These are phyloP conservation scores for Austroboletus eburneus DNA, from an alignment of 768 basidiomycete species.

Conservation along the genomic window DNA sequence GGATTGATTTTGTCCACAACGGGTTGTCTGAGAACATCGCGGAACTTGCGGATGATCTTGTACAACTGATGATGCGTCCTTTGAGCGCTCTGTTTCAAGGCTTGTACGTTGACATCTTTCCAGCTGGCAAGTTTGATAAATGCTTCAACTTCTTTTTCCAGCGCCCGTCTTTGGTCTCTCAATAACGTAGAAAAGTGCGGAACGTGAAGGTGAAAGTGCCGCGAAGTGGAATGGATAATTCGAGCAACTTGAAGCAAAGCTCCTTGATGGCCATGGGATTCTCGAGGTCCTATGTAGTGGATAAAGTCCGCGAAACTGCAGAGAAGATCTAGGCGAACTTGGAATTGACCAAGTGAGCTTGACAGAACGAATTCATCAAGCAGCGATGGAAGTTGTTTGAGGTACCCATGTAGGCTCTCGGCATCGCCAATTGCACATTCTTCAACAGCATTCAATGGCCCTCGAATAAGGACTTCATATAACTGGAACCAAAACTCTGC, in stretches of 20 bases:
- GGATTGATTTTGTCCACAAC: constrained; percentile 40
- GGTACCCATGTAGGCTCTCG: constrained; percentile 44
- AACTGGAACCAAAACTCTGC: constrained; percentile 90
- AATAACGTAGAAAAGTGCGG: constrained; percentile 46
- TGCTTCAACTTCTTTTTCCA: constrained; percentile 79
- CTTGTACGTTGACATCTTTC: constrained; percentile 95
- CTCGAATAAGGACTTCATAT: constrained; percentile 74
- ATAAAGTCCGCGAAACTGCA: constrained; percentile 60
- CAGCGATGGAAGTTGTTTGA: constrained; percentile 66
- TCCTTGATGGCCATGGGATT: constrained; percentile 25
- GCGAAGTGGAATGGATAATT: constrained; percentile 57
- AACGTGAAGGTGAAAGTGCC: constrained; percentile 62
- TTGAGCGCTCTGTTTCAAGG: constrained; percentile 86
- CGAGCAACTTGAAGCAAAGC: constrained; percentile 48
- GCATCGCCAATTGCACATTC: constrained; percentile 32
- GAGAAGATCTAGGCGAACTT: constrained; percentile 61
- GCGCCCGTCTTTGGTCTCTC: constrained; percentile 44
- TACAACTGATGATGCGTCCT: constrained; percentile 88
- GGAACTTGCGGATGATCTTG: constrained; percentile 87
- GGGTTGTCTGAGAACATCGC: constrained; percentile 82
- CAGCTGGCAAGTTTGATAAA: constrained; percentile 96
- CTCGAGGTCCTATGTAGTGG: constrained; percentile 30
- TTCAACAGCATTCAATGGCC: constrained; percentile 45
- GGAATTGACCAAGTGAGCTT: constrained; percentile 83
- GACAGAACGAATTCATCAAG: constrained; percentile 74